Conservation (phyloP, 2,329 filamentous ascomycete genomes). For the Mariannaea elegans region DNA sequence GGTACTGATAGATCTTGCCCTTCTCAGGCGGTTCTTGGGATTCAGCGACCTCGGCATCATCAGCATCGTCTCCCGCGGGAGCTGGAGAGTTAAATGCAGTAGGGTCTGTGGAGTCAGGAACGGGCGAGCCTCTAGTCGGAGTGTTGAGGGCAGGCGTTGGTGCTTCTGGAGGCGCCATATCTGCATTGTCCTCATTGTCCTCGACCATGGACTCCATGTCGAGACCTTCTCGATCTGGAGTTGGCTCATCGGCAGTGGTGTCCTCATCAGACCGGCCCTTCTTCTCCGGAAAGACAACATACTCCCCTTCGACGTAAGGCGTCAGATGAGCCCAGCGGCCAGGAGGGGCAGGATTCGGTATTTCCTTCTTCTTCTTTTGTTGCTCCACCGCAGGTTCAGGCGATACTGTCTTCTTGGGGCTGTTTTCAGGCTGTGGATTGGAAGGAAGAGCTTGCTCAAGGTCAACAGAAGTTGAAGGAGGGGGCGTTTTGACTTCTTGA, state of each 20-base stretch:
- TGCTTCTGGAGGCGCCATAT: constrained; percentile 42
- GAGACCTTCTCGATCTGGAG: constrained; percentile 39
- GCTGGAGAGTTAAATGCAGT: constrained; percentile 50
- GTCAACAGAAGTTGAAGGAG: constrained; percentile 29
- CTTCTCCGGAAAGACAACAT: constrained; percentile 50
- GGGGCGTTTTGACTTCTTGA: constrained; percentile 28
- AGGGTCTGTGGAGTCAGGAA: constrained; percentile 49
- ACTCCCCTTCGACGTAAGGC: constrained; percentile 52
- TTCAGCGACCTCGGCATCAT: constrained; percentile 48
- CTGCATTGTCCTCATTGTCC: constrained; percentile 45
- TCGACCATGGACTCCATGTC: constrained; percentile 46
- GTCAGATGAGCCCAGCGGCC: constrained; percentile 52
- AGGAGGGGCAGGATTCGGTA: constrained; percentile 41
- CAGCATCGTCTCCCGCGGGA: constrained; percentile 47
- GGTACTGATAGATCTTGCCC: constrained; percentile 53
- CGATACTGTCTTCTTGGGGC: constrained; percentile 29
- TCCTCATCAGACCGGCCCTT: constrained; percentile 46
- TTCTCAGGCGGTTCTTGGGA: constrained; percentile 44
- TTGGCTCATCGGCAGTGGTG: constrained; percentile 41
- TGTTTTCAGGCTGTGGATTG: constrained; percentile 34
- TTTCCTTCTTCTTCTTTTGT: constrained; percentile 16
- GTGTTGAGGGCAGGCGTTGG: constrained; percentile 51
- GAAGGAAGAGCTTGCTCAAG: constrained; percentile 26
- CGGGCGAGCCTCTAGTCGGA: constrained; percentile 50
- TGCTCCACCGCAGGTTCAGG: constrained; percentile 17